Conservation (phyloP, 2,329 filamentous ascomycete species). For the Epichloe coenophiala region DNA sequence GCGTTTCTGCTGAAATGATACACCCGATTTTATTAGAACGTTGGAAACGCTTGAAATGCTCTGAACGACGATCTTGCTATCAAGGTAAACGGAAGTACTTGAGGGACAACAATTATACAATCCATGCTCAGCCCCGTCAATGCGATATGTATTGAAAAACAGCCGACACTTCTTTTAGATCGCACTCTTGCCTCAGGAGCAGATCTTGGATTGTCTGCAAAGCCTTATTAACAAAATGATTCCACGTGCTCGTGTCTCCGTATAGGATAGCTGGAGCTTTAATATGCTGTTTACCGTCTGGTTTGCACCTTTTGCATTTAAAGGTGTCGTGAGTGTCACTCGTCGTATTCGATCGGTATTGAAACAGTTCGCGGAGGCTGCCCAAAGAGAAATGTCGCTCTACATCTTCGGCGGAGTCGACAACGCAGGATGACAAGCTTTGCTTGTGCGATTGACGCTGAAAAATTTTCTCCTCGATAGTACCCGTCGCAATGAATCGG, state of each 20-base stretch:
- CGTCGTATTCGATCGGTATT: constrained; percentile 70
- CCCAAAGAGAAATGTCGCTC: constrained; percentile 93
- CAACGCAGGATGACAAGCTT: constrained; percentile 87
- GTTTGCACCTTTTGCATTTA: constrained; percentile 90
- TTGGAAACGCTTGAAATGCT: too few relatives aligned
- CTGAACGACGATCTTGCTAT: too few relatives aligned
- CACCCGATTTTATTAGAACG: too few relatives aligned
- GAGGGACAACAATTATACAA: background rate
- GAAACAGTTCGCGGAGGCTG: constrained; percentile 82
- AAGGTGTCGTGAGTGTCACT: constrained; percentile 98
- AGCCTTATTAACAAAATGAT: constrained; percentile 79
- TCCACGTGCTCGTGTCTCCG: constrained; percentile 98
- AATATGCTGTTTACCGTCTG: constrained; percentile 73
- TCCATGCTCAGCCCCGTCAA: background rate
- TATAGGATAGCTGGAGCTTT: constrained; percentile 94
- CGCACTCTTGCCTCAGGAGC: constrained; percentile 72
- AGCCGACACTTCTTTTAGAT: constrained; percentile 69
- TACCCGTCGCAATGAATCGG: constrained; percentile 95
- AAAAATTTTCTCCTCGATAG: constrained; percentile 98
- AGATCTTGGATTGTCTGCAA: constrained; percentile 81
- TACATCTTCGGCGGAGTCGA: constrained; percentile 92
- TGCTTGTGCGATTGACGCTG: constrained; percentile 98
- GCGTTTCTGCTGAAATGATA: too few relatives aligned
- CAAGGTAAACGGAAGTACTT: too few relatives aligned
- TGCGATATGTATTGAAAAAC: constrained; percentile 99